Conservation (phyloP, 768 basidiomycete genomes). For the Boletus reticuloceps region DNA sequence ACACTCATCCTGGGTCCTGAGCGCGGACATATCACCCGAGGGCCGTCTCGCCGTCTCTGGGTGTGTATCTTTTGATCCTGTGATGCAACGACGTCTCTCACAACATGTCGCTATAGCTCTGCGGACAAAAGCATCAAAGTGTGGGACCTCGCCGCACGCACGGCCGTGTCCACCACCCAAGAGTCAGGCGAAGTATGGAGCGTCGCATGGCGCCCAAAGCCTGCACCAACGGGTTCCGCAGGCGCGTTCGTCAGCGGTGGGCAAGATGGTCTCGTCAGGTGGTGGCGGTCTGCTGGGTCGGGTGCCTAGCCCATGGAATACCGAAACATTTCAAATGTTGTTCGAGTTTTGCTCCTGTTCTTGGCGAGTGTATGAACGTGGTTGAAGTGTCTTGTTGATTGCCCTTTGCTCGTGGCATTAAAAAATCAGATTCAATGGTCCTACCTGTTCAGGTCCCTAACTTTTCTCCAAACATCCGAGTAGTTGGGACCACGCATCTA, state of each 20-base stretch:
- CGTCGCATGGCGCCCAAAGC: conserved; percentile 74
- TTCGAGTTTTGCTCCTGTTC: neutral
- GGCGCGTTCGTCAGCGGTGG: conserved; percentile 71
- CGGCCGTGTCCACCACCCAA: conserved; percentile 73
- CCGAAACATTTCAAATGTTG: neutral
- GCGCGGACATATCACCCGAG: conserved; percentile 79
- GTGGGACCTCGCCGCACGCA: conserved; percentile 78
- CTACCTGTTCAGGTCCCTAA: no score
- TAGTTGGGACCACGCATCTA: no score
- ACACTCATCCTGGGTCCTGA: conserved; percentile 90
- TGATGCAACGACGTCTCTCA: neutral
- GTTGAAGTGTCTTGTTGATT: conserved; percentile 1
- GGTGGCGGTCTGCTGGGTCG: conserved; percentile 68
- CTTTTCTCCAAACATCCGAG: no score
- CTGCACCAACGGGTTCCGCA: conserved; percentile 50
- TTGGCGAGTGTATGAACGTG: neutral
- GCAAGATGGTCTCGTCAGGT: conserved; percentile 69
- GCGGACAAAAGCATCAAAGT: conserved; percentile 85
- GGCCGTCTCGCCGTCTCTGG: conserved; percentile 77
- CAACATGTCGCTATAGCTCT: conserved; percentile 45
- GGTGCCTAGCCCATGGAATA: conserved; percentile 18
- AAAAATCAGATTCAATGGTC: no score
- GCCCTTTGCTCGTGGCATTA: no score
- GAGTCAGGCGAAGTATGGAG: conserved; percentile 84
- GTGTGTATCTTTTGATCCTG: conserved; percentile 39